Percentiles rank a stretch among this genome's conserved stretches.
Evolutionary conservation across 495 filamentous ascomycete genomes (phyloP).

Genomic region (Apiosordaria backusii): DNA sequence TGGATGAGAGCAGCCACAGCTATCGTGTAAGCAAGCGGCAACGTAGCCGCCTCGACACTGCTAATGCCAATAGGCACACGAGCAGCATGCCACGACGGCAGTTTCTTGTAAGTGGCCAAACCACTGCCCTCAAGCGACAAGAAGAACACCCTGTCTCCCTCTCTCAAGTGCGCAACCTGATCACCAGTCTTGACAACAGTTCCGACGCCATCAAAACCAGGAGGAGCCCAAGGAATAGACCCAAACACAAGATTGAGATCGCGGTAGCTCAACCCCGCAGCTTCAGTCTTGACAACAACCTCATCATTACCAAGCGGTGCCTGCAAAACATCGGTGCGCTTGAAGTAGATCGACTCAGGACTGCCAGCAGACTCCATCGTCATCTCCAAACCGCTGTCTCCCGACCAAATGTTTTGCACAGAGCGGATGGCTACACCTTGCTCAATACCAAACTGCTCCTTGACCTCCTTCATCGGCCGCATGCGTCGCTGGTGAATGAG

Average conservation of each 20-base stretch:
- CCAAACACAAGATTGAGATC: not conserved
- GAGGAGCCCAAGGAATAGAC: not conserved
- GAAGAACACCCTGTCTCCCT: not conserved
- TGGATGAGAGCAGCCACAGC: conserved; percentile 7
- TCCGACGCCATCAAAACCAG: not conserved
- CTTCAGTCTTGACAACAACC: not conserved
- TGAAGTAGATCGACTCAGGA: not conserved
- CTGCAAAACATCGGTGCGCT: not conserved
- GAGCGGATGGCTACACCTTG: not conserved
- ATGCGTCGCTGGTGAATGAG: conserved; percentile 1
- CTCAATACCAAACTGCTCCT: not conserved
- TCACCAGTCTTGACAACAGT: not conserved
- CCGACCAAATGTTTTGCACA: not conserved
- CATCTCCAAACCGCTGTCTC: not conserved
- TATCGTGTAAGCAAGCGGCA: not conserved
- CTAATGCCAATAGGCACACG: not conserved
- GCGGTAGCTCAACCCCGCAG: not conserved
- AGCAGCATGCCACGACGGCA: not conserved
- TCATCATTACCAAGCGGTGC: not conserved
- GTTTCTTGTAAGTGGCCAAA: conserved; percentile 1
- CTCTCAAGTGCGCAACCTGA: not conserved
- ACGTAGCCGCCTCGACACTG: not conserved
- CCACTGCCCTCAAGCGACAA: not conserved
- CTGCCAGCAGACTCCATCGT: not conserved
- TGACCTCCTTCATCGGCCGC: not conserved